Percentiles rank a stretch among this genome's conserved stretches.
Evolutionary conservation across 352 stramenopile species (phyloP).

Genomic region (Phytophthora brassicae): DNA sequence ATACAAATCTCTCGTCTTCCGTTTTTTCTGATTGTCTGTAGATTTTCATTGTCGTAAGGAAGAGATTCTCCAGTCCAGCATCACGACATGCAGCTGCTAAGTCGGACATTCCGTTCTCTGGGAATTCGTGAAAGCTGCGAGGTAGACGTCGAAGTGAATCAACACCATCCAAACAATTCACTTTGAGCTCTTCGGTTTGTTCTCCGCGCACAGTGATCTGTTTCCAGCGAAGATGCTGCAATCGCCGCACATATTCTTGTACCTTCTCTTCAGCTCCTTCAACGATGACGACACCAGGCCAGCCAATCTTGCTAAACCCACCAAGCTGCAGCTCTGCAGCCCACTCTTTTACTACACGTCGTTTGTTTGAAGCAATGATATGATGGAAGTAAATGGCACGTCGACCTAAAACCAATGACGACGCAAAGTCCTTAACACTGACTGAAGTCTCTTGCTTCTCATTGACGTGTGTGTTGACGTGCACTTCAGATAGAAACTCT

Average conservation of each 20-base stretch:
- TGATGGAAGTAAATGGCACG: constrained; percentile 86
- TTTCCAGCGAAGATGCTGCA: constrained; percentile 81
- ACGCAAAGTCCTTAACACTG: neutral
- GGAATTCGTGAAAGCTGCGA: constrained; percentile 56
- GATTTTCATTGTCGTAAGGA: constrained; percentile 84
- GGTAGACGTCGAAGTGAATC: constrained; percentile 45
- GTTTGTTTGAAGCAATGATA: constrained; percentile 77
- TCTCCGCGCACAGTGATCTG: constrained; percentile 81
- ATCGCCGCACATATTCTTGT: constrained; percentile 69
- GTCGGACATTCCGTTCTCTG: constrained; percentile 64
- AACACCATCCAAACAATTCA: constrained; percentile 4
- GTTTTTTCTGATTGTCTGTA: constrained; percentile 35
- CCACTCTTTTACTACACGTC: constrained; percentile 71
- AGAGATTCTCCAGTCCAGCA: constrained; percentile 62
- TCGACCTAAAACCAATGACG: constrained; percentile 43
- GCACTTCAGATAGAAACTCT: constrained; percentile 43
- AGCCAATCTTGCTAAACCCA: constrained; percentile 82
- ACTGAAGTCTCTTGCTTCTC: neutral
- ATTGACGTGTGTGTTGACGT: neutral
- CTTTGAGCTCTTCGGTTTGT: constrained; percentile 43
- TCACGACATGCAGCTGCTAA: constrained; percentile 51
- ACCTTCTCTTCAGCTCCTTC: constrained; percentile 56
- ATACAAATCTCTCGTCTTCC: neutral
- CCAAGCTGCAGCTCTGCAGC: constrained; percentile 63
- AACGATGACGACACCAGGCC: constrained; percentile 77